Conservation (phyloP, 164 flowering plant species). For the Hamamelis virginiana region DNA sequence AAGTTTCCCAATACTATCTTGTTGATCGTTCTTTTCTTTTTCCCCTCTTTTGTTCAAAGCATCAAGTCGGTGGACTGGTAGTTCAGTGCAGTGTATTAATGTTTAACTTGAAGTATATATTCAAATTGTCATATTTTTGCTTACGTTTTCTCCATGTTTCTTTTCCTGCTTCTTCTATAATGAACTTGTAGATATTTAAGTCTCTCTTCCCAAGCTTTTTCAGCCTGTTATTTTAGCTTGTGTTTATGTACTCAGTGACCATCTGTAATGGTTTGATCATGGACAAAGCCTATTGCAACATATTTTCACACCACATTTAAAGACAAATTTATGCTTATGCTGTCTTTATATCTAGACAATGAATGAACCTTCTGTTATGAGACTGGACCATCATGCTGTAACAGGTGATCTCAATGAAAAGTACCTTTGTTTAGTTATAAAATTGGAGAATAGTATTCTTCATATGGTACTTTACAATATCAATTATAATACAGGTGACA, state of each 20-base stretch:
- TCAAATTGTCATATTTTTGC: not conserved
- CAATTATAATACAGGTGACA: constrained; percentile 28
- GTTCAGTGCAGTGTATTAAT: no score
- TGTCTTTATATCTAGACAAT: not conserved
- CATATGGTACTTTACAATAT: not conserved
- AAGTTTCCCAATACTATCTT: no score
- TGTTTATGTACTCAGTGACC: not conserved
- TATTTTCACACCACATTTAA: not conserved
- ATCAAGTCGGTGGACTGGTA: no score
- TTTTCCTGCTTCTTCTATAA: not conserved
- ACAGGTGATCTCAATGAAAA: not conserved
- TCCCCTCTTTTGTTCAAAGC: no score
- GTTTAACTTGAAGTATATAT: no score
- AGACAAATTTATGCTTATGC: not conserved
- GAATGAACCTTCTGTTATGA: not conserved
- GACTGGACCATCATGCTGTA: not conserved
- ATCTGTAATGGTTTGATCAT: not conserved
- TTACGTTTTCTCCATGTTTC: not conserved
- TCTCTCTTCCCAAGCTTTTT: not conserved
- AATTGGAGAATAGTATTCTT: not conserved
- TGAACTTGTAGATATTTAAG: not conserved
- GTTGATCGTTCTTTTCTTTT: no score
- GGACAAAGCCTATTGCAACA: not conserved
- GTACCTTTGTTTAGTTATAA: not conserved
- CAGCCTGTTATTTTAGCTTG: not conserved